Conservation (phyloP, 352 stramenopile genomes). For the Pseudoperonospora humuli region DNA sequence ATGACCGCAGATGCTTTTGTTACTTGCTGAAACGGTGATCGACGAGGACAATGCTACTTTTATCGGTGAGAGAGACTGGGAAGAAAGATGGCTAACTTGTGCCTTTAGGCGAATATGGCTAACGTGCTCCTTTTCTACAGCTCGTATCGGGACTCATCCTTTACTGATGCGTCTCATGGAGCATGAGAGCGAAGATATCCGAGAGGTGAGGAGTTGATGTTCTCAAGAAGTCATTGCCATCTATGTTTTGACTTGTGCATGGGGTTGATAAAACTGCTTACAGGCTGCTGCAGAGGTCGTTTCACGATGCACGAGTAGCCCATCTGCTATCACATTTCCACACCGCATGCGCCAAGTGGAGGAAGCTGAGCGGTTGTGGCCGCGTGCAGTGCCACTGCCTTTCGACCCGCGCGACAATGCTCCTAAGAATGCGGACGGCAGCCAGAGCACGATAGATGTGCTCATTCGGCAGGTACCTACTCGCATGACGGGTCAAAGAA, state of each 20-base stretch:
- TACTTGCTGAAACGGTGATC: slow-evolving; percentile 44
- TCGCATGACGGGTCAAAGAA: slow-evolving; percentile 80
- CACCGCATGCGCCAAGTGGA: slow-evolving; percentile 52
- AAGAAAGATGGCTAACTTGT: too few relatives aligned
- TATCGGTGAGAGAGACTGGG: slow-evolving; percentile 34
- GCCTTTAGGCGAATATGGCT: background rate
- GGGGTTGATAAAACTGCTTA: background rate
- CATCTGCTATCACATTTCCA: slow-evolving; percentile 63
- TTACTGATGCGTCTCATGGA: slow-evolving; percentile 74
- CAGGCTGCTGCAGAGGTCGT: slow-evolving; percentile 64
- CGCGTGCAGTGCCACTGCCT: slow-evolving; percentile 47
- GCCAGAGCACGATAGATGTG: slow-evolving; percentile 31
- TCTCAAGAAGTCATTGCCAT: background rate
- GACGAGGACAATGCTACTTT: slow-evolving; percentile 82
- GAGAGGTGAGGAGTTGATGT: slow-evolving; percentile 37
- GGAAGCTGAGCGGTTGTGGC: slow-evolving; percentile 43
- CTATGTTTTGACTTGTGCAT: background rate
- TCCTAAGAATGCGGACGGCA: slow-evolving; percentile 14
- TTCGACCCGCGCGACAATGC: slow-evolving; percentile 46
- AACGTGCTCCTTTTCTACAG: slow-evolving; percentile 27
- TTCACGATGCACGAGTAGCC: slow-evolving; percentile 51
- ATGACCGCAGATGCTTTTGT: slow-evolving; percentile 8
- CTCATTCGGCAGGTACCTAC: slow-evolving; percentile 74
- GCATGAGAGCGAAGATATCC: slow-evolving; percentile 62
- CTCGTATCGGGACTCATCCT: slow-evolving; percentile 53